Conservation (phyloP, 495 filamentous ascomycete species). For the Melanomma pulvis-pyrius region DNA sequence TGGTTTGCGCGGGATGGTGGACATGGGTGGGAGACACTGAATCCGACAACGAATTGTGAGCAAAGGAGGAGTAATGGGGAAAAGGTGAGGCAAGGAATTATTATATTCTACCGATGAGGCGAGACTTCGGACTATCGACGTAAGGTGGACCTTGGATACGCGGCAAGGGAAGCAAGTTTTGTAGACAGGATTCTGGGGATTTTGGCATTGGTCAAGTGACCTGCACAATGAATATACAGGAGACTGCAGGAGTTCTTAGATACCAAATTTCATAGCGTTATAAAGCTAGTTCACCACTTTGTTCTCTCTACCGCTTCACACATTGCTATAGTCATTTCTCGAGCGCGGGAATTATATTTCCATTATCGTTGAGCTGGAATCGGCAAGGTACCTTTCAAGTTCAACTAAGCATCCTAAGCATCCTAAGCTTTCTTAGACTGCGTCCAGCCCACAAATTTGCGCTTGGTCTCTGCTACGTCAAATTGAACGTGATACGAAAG, state of each 20-base stretch:
- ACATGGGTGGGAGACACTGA: constrained; percentile 61
- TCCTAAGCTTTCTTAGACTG: neutral
- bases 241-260: neutral
- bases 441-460: neutral
- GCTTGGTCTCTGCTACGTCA: too few species aligned
- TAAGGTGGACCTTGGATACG: neutral
- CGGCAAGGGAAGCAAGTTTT: too few species aligned
- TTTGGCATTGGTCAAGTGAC: neutral
- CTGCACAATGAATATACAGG: neutral
- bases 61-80: neutral
- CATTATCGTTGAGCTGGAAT: neutral
- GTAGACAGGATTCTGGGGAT: neutral
- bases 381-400: too few species aligned
- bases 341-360: neutral
- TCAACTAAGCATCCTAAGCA: neutral
- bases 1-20: constrained; percentile 61
- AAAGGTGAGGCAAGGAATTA: neutral
- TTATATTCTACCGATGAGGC: neutral
- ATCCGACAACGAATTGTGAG: constrained; percentile 45
- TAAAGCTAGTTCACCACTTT: too few species aligned
- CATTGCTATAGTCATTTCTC: too few species aligned
- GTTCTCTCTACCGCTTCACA: too few species aligned
- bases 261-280: neutral
- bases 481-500: too few species aligned
- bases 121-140: neutral